Evolutionary conservation across 163 green algal genomes (phyloP).

Genomic region (Volvox carteri): DNA sequence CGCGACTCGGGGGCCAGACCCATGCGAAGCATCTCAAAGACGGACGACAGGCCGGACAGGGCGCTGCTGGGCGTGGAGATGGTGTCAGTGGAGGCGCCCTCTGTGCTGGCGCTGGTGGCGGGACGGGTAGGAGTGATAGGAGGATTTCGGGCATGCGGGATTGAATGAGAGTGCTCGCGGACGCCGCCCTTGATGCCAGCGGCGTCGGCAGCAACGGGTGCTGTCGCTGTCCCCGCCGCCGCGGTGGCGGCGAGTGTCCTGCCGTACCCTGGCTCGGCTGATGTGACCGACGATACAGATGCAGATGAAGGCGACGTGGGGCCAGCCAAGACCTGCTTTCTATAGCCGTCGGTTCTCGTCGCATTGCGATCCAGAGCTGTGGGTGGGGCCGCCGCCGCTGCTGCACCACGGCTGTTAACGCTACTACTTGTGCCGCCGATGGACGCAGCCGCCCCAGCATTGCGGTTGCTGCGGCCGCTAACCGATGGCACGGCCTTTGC

Average conservation of each 20-base stretch:
- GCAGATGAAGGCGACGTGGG: neutral
- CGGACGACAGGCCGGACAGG: neutral
- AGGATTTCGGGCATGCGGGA: neutral
- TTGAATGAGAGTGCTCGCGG: neutral
- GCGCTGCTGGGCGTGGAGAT: neutral
- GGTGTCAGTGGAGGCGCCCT: neutral
- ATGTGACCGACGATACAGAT: neutral
- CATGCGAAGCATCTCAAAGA: neutral
- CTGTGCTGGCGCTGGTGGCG: neutral
- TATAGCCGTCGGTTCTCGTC: neutral
- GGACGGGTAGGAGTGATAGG: neutral
- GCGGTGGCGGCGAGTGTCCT: neutral
- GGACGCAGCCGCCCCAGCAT: neutral
- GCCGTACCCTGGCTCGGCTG: neutral
- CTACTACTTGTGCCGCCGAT: neutral
- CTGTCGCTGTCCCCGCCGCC: neutral
- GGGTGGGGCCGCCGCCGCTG: neutral
- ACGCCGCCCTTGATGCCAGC: neutral
- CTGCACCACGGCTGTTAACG: neutral
- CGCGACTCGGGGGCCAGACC: neutral
- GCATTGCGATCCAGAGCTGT: neutral
- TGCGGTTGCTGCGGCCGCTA: neutral
- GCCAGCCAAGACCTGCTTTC: neutral
- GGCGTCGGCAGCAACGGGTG: neutral
- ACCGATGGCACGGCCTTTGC: neutral